Evolutionary conservation across 2,329 filamentous ascomycete species (phyloP), one percentile per base, ranked within the genome.

Genomic region (Shiraia bambusicola): DNA sequence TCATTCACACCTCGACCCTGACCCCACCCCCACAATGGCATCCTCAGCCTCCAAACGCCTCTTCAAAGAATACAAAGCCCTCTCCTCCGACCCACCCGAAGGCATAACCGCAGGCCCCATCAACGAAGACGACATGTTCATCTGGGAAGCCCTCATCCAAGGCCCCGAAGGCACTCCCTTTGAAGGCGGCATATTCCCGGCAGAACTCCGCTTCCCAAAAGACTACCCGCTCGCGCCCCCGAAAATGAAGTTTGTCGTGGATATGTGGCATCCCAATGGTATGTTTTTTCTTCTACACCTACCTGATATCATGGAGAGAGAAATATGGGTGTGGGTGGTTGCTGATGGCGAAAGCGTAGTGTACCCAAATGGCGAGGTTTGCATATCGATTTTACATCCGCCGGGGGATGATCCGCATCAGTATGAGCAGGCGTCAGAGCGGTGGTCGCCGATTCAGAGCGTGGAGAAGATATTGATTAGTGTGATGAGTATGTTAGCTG

Each of bases 91-190:
- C 72, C 89, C 92, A 0, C 92, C 92, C n/a, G 92, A 97, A 49
- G 93, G 93, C 69, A 97, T 98, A 73, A 95, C 88, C 45, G 93
- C 93, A 12, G 93, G 93, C 14, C 93, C 93, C 25, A 77, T 96
- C 47, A 87, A 81, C 52, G 93, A 98, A 76, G 93, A 97, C 69
- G 90, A 98, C 74, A 84, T 97, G 65, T 87, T 96, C 60, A 77
- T 88, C 63, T 98, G 93, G 93, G 93, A 98, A 74, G 93, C 91
- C 7, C 76, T 97, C 49, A 97, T 98, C 61, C 86, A 95, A 70
- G 93, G 93, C 0, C 93, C 93, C 10, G 91, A 95, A 64, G 93
- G 87, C 49, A 98, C 93, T 1, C 93, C 93, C 1, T 98, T 95
- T 60, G 92, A 69, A 94, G 92, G 92, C 66, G 93, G 88, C 57